These are phyloP conservation scores for Phytophthora brassicae DNA, from an alignment of 352 stramenopile genomes.

Conservation along the genomic window DNA sequence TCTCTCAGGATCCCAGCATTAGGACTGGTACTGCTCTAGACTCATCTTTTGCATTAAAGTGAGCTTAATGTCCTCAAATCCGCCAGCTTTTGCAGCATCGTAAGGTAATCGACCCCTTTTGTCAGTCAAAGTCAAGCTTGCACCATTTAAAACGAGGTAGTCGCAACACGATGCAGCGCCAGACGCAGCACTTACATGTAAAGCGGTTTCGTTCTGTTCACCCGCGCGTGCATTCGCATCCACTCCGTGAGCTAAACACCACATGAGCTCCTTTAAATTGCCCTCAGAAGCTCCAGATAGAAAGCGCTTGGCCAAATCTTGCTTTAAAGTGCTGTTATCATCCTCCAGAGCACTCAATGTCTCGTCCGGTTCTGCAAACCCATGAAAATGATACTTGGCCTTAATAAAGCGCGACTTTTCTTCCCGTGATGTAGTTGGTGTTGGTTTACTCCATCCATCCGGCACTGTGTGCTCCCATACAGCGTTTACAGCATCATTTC, in stretches of 20 bases:
- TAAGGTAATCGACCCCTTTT: conserved; percentile 51
- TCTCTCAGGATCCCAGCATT: background rate
- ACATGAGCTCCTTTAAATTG: conserved; percentile 67
- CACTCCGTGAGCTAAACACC: conserved; percentile 75
- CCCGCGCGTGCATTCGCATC: conserved; percentile 67
- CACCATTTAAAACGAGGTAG: conserved; percentile 80
- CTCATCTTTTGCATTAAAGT: conserved; percentile 75
- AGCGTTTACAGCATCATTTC: conserved; percentile 69
- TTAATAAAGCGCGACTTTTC: conserved; percentile 86
- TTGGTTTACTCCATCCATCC: conserved; percentile 55
- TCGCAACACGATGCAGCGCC: conserved; percentile 61
- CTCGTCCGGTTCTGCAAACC: conserved; percentile 48
- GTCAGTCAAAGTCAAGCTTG: conserved; percentile 60
- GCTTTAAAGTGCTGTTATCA: conserved; percentile 23
- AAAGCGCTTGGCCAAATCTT: conserved; percentile 48
- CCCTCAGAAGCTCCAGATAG: conserved; percentile 43
- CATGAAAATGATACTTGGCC: conserved; percentile 84
- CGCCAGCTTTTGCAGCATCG: conserved; percentile 57
- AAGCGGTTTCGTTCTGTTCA: conserved; percentile 51
- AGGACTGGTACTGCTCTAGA: conserved; percentile 63
- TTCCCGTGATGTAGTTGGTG: conserved; percentile 44
- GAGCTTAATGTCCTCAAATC: conserved; percentile 66
- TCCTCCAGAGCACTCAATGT: conserved; percentile 29
- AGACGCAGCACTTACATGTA: conserved; percentile 49
- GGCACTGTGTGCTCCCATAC: conserved; percentile 69